phyloP scores from a whole-genome alignment of 768 basidiomycete species.

The Mycena latifolia region DNA sequence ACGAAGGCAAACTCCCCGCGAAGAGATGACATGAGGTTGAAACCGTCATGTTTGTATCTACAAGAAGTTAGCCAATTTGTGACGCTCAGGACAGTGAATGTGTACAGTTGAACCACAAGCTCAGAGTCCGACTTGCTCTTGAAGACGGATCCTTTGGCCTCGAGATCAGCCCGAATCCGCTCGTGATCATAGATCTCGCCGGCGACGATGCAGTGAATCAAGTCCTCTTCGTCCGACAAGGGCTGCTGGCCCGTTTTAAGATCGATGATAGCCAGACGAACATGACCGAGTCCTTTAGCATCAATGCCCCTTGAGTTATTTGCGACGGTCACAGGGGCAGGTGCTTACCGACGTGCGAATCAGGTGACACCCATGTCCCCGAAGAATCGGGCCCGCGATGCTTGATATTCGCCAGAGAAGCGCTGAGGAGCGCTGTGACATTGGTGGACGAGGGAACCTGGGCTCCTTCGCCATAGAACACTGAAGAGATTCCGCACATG shows the following conservation, averaged over 20 bases:
- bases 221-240: conserved; percentile 20
- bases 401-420: no score
- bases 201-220: conserved; percentile 25
- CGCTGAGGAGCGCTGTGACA: no score
- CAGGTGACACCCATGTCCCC: no score
- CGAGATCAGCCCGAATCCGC: conserved; percentile 28
- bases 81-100: background rate
- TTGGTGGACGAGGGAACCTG: no score
- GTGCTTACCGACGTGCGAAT: no score
- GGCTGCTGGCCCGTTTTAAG: conserved; percentile 30
- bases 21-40: conserved; percentile 15
- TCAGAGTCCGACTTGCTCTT: conserved; percentile 32
- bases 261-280: conserved; percentile 32
- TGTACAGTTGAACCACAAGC: conserved; percentile 27
- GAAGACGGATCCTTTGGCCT: conserved; percentile 27
- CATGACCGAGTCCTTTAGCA: conserved; percentile 25
- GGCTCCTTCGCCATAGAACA: background rate
- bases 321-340: no score
- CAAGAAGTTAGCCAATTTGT: background rate
- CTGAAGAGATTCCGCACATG: background rate
- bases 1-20: conserved; percentile 37
- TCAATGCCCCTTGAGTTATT: no score
- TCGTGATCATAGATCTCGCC: no score
- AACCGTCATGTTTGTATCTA: conserved; percentile 28
- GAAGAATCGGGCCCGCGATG: no score